Percentiles rank a stretch among this genome's conserved stretches.
phyloP scores from a whole-genome alignment of 2,329 filamentous ascomycete genomes.

The Alternaria arborescens region DNA sequence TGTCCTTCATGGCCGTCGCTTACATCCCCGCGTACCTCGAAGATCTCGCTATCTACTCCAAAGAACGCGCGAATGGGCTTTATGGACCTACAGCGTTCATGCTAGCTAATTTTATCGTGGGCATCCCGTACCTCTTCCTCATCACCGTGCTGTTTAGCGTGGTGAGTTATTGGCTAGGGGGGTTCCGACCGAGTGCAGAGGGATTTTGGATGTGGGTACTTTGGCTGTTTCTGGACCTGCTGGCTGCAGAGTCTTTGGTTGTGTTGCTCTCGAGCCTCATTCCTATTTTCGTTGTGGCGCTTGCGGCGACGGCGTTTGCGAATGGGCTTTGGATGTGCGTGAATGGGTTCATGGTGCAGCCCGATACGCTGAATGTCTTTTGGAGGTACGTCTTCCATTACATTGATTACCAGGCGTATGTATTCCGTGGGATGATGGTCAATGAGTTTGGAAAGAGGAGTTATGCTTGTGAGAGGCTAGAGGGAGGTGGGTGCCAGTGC shows the following conservation, averaged over 20 bases:
- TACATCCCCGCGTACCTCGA: conserved; percentile 87
- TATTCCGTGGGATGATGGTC: conserved; percentile 93
- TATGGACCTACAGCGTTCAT: conserved; percentile 78
- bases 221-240: conserved; percentile 85
- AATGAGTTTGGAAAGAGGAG: conserved; percentile 77
- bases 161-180: conserved; percentile 81
- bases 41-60: conserved; percentile 74
- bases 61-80: conserved; percentile 83
- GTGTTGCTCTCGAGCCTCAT: conserved; percentile 77
- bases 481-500: conserved; percentile 65
- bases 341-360: conserved; percentile 80
- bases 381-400: conserved; percentile 90
- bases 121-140: conserved; percentile 80
- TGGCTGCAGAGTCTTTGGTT: conserved; percentile 83
- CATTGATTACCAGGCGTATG: conserved; percentile 86
- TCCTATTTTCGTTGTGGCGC: conserved; percentile 79
- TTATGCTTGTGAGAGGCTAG: conserved; percentile 65
- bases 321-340: conserved; percentile 93
- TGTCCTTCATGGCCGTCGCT: conserved; percentile 69
- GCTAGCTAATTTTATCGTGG: conserved; percentile 81
- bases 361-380: conserved; percentile 77
- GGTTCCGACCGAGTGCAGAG: conserved; percentile 70
- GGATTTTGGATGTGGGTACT: conserved; percentile 82
- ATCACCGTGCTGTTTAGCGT: conserved; percentile 79
- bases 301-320: conserved; percentile 82